Evolutionary conservation across 805 yeast species (phyloP).

Genomic region (Lipomyces sp.): DNA sequence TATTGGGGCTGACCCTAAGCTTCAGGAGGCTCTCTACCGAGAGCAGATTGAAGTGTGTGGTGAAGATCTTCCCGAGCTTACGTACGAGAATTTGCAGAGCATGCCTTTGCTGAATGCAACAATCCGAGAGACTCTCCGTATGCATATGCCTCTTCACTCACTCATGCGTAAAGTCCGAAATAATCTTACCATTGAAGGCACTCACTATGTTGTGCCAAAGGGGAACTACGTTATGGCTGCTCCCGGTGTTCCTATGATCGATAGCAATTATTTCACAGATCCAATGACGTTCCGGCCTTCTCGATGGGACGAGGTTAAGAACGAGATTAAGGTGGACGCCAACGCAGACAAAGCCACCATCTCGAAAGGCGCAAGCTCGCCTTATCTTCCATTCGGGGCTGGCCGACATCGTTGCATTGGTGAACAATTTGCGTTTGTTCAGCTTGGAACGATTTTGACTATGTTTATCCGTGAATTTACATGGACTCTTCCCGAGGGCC

Average conservation of each 20-base stretch:
- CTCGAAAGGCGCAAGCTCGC: slow-evolving; percentile 93
- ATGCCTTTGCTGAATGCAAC: slow-evolving; percentile 81
- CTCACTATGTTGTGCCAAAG: slow-evolving; percentile 79
- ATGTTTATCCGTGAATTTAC: slow-evolving; percentile 74
- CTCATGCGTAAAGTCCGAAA: slow-evolving; percentile 88
- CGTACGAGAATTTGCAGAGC: slow-evolving; percentile 81
- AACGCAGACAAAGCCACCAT: slow-evolving; percentile 66
- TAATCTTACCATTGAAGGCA: slow-evolving; percentile 77
- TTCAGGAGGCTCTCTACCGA: slow-evolving; percentile 77
- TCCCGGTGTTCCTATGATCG: slow-evolving; percentile 88
- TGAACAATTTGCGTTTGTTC: slow-evolving; percentile 95
- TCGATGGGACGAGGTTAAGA: slow-evolving; percentile 66
- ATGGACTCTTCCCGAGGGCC: slow-evolving; percentile 69
- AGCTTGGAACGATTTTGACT: slow-evolving; percentile 81
- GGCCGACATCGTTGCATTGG: slow-evolving; percentile 99
- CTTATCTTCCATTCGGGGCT: slow-evolving; percentile 98
- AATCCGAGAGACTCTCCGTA: slow-evolving; percentile 90
- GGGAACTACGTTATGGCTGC: slow-evolving; percentile 91
- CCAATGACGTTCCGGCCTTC: slow-evolving; percentile 77
- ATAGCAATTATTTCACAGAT: slow-evolving; percentile 77
- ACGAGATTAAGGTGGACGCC: slow-evolving; percentile 47
- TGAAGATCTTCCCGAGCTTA: slow-evolving; percentile 53
- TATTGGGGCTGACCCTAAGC: slow-evolving; percentile 81
- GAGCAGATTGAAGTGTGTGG: slow-evolving; percentile 72
- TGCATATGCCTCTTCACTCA: slow-evolving; percentile 97